Conservation (phyloP, 2,329 filamentous ascomycete species). For the Esteya vermicola region DNA sequence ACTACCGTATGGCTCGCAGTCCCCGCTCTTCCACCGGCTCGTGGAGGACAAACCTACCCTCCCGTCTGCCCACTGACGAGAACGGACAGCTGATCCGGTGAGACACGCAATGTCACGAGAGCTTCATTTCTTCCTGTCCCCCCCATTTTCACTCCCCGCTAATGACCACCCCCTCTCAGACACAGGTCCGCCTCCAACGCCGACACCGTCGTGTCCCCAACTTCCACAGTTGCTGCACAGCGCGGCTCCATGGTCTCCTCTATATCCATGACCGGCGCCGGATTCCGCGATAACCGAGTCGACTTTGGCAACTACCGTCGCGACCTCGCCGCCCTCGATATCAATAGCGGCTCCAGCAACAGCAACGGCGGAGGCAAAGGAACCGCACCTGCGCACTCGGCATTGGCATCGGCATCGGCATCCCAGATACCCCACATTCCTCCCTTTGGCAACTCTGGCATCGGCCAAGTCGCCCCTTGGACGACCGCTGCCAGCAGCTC, state of each 20-base stretch:
- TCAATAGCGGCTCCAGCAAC: background rate
- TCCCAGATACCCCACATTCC: conserved; percentile 46
- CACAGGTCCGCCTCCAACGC: conserved; percentile 10
- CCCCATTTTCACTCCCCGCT: background rate
- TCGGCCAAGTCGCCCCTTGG: conserved; percentile 45
- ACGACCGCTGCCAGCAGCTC: conserved; percentile 24
- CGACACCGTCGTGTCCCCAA: conserved; percentile 34
- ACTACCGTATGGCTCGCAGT: too few species aligned
- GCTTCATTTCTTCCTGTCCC: conserved; percentile 4
- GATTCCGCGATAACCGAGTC: conserved; percentile 42
- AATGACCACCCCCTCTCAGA: conserved; percentile 8
- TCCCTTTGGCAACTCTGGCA: conserved; percentile 36
- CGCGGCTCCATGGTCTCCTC: conserved; percentile 25
- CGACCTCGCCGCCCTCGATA: conserved; percentile 53
- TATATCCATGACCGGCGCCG: conserved; percentile 27
- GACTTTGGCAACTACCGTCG: conserved; percentile 58
- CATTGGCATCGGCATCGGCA: conserved; percentile 19
- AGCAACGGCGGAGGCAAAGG: background rate
- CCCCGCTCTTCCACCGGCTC: too few species aligned
- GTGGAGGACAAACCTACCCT: too few species aligned
- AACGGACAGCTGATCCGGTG: conserved; percentile 26
- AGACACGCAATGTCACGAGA: too few species aligned
- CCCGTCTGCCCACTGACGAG: conserved; percentile 42
- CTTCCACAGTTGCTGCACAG: conserved; percentile 26
- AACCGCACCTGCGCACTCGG: conserved; percentile 32